Evolutionary conservation across 371 early-diverging fungal species (phyloP).

Genomic region (Phascolomyces articulosus): DNA sequence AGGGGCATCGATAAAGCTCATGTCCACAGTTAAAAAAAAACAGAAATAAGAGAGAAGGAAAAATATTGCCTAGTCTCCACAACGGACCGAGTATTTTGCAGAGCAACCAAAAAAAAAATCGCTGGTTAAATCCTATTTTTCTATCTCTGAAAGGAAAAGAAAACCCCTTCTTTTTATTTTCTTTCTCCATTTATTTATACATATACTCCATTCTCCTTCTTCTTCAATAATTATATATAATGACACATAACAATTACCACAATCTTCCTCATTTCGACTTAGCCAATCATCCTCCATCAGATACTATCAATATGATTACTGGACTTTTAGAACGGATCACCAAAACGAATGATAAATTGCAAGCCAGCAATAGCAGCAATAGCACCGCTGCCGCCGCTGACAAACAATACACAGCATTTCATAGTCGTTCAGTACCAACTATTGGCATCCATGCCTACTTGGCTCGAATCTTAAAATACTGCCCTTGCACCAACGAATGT

Average conservation of each 20-base stretch:
- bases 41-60: too few relatives aligned
- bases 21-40: background rate
- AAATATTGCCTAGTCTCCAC: background rate
- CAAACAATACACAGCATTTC: slow-evolving; percentile 58
- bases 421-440: slow-evolving; percentile 80
- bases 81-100: too few relatives aligned
- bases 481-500: slow-evolving; percentile 81
- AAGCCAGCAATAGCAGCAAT: slow-evolving; percentile 7
- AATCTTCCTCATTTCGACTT: slow-evolving; percentile 36
- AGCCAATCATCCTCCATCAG: slow-evolving; percentile 39
- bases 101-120: background rate
- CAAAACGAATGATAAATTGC: slow-evolving; percentile 43
- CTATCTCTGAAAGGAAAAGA: background rate
- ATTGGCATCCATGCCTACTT: slow-evolving; percentile 77
- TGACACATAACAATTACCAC: slow-evolving; percentile 12
- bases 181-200: background rate
- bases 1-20: slow-evolving; percentile 12
- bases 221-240: background rate
- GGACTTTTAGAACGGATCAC: slow-evolving; percentile 44
- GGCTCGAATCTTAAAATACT: slow-evolving; percentile 78
- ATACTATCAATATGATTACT: slow-evolving; percentile 49
- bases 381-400: background rate
- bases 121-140: too few relatives aligned
- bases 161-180: slow-evolving; percentile 5
- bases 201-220: background rate